Conservation (phyloP, 306 rosid genomes). For the Glycine tomentella region DNA sequence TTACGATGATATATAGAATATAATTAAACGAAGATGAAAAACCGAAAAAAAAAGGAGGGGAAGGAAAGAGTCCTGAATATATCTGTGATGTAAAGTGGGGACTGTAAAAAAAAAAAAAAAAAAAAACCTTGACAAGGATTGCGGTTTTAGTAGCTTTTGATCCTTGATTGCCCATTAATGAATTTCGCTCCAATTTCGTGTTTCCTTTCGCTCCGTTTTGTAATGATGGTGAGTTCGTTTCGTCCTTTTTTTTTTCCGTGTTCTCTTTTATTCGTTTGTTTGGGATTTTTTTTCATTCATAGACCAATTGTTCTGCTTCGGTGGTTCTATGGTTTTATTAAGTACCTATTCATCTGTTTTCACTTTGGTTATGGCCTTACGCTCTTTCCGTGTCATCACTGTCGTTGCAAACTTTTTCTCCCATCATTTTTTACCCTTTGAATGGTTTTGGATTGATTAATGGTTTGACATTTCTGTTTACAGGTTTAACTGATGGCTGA, state of each 20-base stretch:
- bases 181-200: conserved; percentile 59
- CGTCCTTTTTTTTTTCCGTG: conserved; percentile 2
- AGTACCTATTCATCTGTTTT: conserved; percentile 12
- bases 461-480: conserved; percentile 40
- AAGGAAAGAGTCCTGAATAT: no score
- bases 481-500: conserved; percentile 46
- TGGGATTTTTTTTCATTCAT: no score
- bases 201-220: conserved; percentile 32
- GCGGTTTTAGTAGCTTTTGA: conserved; percentile 54
- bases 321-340: conserved; percentile 20
- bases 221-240: conserved; percentile 56
- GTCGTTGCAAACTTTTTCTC: background rate
- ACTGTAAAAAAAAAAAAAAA: conserved; percentile 63
- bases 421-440: no score
- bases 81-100: conserved; percentile 56
- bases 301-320: conserved; percentile 13
- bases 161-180: conserved; percentile 64
- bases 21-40: background rate
- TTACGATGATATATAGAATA: conserved; percentile 6
- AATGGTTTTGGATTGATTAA: conserved; percentile 1
- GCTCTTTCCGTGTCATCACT: conserved; percentile 15
- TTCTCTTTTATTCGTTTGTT: no score
- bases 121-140: conserved; percentile 55
- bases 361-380: background rate
- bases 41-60: background rate